Conservation (phyloP, 2,329 filamentous ascomycete genomes). For the Colletotrichum limetticola region DNA sequence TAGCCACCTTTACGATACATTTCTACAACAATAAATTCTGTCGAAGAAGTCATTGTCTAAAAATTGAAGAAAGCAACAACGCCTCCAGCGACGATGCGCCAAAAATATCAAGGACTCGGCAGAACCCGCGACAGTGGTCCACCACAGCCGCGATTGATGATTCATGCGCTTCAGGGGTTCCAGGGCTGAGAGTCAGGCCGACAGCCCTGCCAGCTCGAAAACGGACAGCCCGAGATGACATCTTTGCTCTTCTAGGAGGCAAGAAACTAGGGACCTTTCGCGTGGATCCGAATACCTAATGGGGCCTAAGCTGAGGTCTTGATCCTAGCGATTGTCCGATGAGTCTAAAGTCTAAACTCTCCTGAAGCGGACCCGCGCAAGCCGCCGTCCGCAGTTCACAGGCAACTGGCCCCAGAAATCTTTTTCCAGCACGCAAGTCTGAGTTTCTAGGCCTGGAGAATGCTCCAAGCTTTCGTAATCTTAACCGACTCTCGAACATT, state of each 20-base stretch:
- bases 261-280: not conserved
- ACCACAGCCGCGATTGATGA: constrained; percentile 5
- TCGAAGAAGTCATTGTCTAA: not conserved
- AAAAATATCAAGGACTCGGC: constrained; percentile 6
- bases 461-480: not conserved
- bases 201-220: constrained; percentile 2
- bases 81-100: not conserved
- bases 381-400: not conserved
- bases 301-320: not conserved
- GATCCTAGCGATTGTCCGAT: not conserved
- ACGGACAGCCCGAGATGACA: constrained; percentile 14
- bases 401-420: not conserved
- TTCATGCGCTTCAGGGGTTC: constrained; percentile 13
- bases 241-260: not conserved
- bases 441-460: not conserved
- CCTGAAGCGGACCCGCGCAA: too few relatives aligned
- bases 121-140: not conserved
- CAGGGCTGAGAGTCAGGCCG: not conserved
- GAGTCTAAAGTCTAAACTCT: not conserved
- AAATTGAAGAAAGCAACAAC: not conserved
- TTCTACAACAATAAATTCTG: too few relatives aligned
- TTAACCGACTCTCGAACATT: not conserved
- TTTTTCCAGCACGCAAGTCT: not conserved
- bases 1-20: not conserved
- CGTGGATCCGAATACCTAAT: not conserved